Percentiles rank a stretch among this genome's conserved stretches.
Evolutionary conservation across 2,329 filamentous ascomycete genomes (phyloP).

Genomic region (Xylariaceae sp.): DNA sequence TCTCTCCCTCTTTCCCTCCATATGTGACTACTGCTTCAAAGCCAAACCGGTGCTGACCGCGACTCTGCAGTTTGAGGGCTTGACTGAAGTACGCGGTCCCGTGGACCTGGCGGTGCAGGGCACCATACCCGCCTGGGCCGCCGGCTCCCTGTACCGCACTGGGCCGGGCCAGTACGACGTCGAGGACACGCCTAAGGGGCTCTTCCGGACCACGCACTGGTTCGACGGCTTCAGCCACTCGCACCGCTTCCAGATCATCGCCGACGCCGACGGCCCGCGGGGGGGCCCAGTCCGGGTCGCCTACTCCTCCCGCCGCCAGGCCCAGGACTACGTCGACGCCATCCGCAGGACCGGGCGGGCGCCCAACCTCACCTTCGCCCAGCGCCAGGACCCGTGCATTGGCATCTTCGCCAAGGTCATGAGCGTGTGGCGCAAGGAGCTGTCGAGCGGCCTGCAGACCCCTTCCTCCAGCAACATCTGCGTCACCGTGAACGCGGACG

Average conservation of each 20-base stretch:
- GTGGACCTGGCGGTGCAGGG: conserved; percentile 58
- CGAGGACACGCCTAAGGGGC: conserved; percentile 49
- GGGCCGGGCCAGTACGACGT: conserved; percentile 62
- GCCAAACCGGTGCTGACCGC: conserved; percentile 5
- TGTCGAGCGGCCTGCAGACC: conserved; percentile 15
- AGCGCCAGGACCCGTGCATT: conserved; percentile 66
- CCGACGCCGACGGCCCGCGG: conserved; percentile 18
- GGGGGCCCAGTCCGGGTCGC: conserved; percentile 38
- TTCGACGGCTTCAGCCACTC: conserved; percentile 70
- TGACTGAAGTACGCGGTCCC: conserved; percentile 58
- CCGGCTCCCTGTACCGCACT: conserved; percentile 66
- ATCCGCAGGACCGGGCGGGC: conserved; percentile 53
- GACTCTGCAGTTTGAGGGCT: conserved; percentile 52
- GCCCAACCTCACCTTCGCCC: conserved; percentile 57
- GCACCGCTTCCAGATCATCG: conserved; percentile 64
- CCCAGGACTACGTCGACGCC: conserved; percentile 53
- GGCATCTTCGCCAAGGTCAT: conserved; percentile 66
- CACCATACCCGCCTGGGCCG: conserved; percentile 60
- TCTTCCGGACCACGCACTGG: conserved; percentile 63
- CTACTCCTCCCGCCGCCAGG: conserved; percentile 65
- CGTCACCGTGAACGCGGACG: conserved; percentile 58
- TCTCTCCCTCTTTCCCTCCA: not conserved
- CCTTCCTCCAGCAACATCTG: conserved; percentile 47
- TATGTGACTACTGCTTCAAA: no score
- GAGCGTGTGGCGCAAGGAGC: conserved; percentile 42